Conservation (phyloP, 148 eudicot genomes). For the Cornus kousa region DNA sequence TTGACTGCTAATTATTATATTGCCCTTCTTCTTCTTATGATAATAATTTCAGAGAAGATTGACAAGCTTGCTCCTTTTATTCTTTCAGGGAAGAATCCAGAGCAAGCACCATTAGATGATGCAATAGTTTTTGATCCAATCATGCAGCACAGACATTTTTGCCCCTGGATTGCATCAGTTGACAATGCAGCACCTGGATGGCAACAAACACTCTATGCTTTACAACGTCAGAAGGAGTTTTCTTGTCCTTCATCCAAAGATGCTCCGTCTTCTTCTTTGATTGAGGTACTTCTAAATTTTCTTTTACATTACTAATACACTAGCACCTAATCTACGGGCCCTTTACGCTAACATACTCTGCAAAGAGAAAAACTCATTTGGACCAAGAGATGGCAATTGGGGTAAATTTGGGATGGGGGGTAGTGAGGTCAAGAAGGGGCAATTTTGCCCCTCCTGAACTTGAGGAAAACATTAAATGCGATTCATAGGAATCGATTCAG, state of each 20-base stretch:
- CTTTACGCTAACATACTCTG: neutral
- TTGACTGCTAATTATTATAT: neutral
- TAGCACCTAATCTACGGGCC: neutral
- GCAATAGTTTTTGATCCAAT: constrained; percentile 71
- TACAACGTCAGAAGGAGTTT: constrained; percentile 65
- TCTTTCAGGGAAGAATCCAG: constrained; percentile 36
- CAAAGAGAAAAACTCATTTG: neutral
- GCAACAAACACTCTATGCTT: constrained; percentile 76
- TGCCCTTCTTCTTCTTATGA: neutral
- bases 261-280: constrained; percentile 61
- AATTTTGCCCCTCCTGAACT: neutral
- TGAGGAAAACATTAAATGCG: neutral
- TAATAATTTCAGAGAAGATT: neutral
- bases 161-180: constrained; percentile 77
- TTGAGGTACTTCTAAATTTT: constrained; percentile 56
- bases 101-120: constrained; percentile 24
- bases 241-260: constrained; percentile 40
- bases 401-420: neutral
- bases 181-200: constrained; percentile 66
- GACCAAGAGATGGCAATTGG: neutral
- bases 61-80: constrained; percentile 5
- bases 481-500: neutral
- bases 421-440: neutral
- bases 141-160: constrained; percentile 82
- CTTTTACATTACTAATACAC: neutral